A percentile compares a stretch with the other conserved stretches of the same genome.
Conservation (phyloP, 345 rosid genomes). For the Citrus sp. region DNA sequence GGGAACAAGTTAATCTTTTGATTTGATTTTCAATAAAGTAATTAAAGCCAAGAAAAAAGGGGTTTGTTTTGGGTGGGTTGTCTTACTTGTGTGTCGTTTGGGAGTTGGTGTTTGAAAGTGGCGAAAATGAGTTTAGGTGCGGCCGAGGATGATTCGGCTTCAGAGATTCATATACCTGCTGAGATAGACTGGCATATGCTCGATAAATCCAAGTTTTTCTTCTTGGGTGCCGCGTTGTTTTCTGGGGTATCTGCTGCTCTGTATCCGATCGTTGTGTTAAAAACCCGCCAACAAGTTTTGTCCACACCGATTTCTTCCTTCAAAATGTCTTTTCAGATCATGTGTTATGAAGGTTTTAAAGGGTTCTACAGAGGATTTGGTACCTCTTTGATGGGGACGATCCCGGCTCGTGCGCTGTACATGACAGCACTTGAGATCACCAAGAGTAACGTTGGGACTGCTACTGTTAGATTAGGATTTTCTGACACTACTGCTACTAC, state of each 20-base stretch:
- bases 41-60: not conserved
- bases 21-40: constrained; percentile 5
- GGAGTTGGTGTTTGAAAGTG: constrained; percentile 32
- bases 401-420: constrained; percentile 92
- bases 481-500: constrained; percentile 66
- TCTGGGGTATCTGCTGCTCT: constrained; percentile 92
- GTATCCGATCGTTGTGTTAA: constrained; percentile 77
- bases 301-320: constrained; percentile 49
- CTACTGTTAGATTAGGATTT: constrained; percentile 66
- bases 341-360: constrained; percentile 64
- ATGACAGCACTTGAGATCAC: constrained; percentile 89
- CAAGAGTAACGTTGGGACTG: constrained; percentile 71
- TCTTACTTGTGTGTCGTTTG: not conserved
- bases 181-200: constrained; percentile 97
- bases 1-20: not conserved
- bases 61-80: not conserved
- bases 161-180: constrained; percentile 77
- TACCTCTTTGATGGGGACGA: constrained; percentile 83
- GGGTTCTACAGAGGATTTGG: constrained; percentile 91
- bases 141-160: constrained; percentile 72
- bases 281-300: constrained; percentile 85
- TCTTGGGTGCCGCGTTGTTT: constrained; percentile 80
- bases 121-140: constrained; percentile 80
- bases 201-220: constrained; percentile 88
- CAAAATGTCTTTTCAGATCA: constrained; percentile 56